Evolutionary conservation across 306 rosid genomes (phyloP), one percentile per base, ranked within the genome.

Genomic region (Lotus japonicus): DNA sequence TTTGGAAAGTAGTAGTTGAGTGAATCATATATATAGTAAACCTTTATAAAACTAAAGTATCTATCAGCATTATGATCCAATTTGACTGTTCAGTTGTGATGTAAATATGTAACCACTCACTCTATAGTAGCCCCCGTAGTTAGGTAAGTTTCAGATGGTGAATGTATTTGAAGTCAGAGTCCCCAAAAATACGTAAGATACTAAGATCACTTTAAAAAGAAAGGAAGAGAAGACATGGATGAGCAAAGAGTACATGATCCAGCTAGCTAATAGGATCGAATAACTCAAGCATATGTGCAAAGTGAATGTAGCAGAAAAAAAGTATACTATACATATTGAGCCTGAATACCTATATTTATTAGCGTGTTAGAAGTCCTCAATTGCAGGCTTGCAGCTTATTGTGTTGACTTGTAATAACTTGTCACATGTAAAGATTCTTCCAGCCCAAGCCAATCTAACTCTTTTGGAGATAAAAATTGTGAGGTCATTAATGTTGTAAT

Each of bases 61-160:
- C 36, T 31, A 31, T 31, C 36, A 31, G 7, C 36, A 31, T 5
- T 31, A 36, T 35, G 64, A 72, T 52, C 52, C 11, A 48, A 46
- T 58, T 51, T 46, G 68, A 57, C 23, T 55, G 68, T n/a, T 50
- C 10, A n/a, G 45, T 14, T 21, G 31, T 51, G 67, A 49, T 50
- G 53, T 49, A 71, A 58, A 48, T 16, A 17, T 21, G 7, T 23
- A 46, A 16, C 35, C 16, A 59, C 10, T 59, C 18, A 4, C 43
- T 50, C 12, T 15, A 18, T 45, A 59, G 58, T 39, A 31, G 31
- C 31, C 31, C 4, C 4, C 0, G 2, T 26, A 26, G 31, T 26
- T 60, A 50, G 62, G 62, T 72, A 15, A 23, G 10, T 60, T 72
- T 72, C n/a, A 7, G 51, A 50, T 72, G 33, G 33, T 38, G 62